Base-by-base conservation (phyloP, 257 asterid species). In the Fraxinus americana region DNA sequence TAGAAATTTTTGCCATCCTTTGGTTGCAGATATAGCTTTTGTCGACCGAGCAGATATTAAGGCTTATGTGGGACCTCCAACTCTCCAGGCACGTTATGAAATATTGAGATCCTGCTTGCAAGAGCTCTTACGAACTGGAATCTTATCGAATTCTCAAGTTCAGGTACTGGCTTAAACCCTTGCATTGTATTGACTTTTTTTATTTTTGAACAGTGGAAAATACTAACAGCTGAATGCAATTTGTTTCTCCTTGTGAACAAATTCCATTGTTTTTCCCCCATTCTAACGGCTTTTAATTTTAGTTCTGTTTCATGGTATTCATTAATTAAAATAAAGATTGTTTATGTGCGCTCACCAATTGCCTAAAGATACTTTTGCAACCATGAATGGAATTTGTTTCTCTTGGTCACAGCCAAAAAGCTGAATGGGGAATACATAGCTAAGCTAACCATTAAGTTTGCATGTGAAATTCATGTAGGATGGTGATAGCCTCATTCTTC, bases 21-120 rank as follows among this genome's bases (percentile, higher is more conserved):
- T 86, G 76, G 75, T 80, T 84, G 87, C 91, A 96, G 99, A 96
- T 82, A 86, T 96, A 70, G 99, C 99, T 67, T 96, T 96, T 77
- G 97, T 96, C 41, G 99, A 96, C 88, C 94, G 99, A 79, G 99
- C 98, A 85, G 99, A 96, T 84, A 93, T 96, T 75, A 96, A 93
- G 88, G 99, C 98, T 7, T 96, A 93, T 27, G 94, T 96, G 72
- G 99, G 99, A 27, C 99, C 99, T 74, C 99, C 99, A 81, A 90
- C 99, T 29, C 94, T 93, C 66, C 91, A 93, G 84, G 98, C 99
- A 73, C 94, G 99, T 67, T 92, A 92, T 79, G 99, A 96, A 87
- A 96, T 96, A 78, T 86, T 96, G 65, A 87, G 96, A 83, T 96
- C 99, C 67, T 90, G 98, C 85, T 71, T 93, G 85, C 90, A 80